Base-by-base conservation (phyloP, 345 rosid genomes). In the Arabis alpina region DNA sequence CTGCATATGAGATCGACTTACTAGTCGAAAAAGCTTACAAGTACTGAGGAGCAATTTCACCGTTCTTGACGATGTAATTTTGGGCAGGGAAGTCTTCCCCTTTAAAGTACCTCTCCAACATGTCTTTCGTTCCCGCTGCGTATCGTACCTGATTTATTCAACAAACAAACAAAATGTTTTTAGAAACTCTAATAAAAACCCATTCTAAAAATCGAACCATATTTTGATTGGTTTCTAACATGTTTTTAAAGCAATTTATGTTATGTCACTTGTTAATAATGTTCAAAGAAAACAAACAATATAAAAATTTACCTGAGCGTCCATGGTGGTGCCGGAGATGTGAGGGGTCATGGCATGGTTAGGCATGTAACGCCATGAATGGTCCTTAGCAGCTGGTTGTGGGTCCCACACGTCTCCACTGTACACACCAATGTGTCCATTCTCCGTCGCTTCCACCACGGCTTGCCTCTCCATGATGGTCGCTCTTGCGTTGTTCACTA, bases 331-430 rank as follows among this genome's bases (percentile, higher is more conserved):
- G 48, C 99, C 99, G 23, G 99, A 93, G 62, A 91, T 80, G 81
- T 93, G 97, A 72, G 97, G 99, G 3, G 97, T 93, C 99, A 93
- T 93, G 25, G 96, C 97, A 2, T 93, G 99, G 82, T 93, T 89
- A 41, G 97, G 95, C 97, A 93, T 93, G 82, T 87, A 88, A 27
- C 98, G 93, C 99, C 99, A 93, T 19, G 97, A 97, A 49, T 93
- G 98, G 72, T 93, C 94, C 80, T 89, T 91, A 12, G 98, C 95
- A 58, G 98, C 96, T 14, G 97, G 97, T 53, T 93, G 97, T 14
- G 96, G 98, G 47, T 83, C 15, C 98, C 97, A 93, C 59, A 89
- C 96, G 80, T 93, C 98, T 37, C 98, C 97, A 45, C 98, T 87
- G 68, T 93, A 93, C 16, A 97, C 98, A 75, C 82, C 98, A 70